Base-by-base conservation (phyloP, 208 protist genomes). In the Wallacemonas sp. region DNA sequence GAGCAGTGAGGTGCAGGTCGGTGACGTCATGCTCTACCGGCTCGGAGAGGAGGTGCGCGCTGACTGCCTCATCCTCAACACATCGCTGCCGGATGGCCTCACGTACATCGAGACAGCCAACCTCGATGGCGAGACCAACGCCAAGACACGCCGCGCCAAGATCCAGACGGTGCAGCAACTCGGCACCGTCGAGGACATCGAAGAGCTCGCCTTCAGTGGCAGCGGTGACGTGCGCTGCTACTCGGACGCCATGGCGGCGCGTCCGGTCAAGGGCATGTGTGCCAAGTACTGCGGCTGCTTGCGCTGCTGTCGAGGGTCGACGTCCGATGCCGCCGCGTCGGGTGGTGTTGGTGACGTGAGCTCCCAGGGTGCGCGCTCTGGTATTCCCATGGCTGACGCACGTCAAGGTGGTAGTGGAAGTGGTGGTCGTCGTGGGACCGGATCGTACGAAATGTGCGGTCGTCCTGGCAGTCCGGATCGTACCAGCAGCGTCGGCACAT, bases 121-220 rank as follows among this genome's bases (percentile, higher is more conserved):
- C 70, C 76, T 97, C n/a, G 91, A 97, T 65, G 93, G 93, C n/a
- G 89, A 97, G 68, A 96, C 88, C 11, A 95, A 92, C 70, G 78
- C 92, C 55, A 96, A 97, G 71, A 83, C 85, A 26, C 78, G 87
- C 1, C 74, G 85, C 8, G 88, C 85, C 21, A 84, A 85, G 54
- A 72, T 77, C 32, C 57, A 85, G 46, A 89, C 82, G 0, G 72
- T 92, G 36, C 83, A 88, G 57, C 32, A 30, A 16, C 70, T 93
- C 17, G 75, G 76, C 41, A 94, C 88, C 9, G 79, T 90, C 21
- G 84, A 94, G 70, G 78, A 88, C 66, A 83, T 94, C 61, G 72
- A 84, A 32, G 85, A 85, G 32, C 21, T 63, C 29, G 38, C 81
- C 1, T 70, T 83, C 38, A 65, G 61, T 32, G 56, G 73, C 8